Percentiles rank a stretch among this genome's conserved stretches.
Evolutionary conservation across 306 rosid genomes (phyloP).

Genomic region (Trifolium pratense): DNA sequence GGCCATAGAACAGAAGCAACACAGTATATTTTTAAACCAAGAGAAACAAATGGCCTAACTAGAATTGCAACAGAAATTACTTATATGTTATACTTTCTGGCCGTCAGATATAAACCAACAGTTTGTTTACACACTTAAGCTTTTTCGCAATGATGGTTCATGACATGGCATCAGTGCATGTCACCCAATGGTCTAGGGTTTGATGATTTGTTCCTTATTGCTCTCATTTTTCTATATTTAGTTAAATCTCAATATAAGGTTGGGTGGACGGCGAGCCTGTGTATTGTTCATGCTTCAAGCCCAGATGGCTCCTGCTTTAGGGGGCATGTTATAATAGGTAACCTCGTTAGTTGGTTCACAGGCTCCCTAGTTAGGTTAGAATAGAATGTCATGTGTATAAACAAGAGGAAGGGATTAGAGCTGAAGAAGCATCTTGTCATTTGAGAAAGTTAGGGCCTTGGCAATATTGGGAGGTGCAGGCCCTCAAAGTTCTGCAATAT

Average conservation of each 20-base stretch:
- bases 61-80: neutral
- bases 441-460: too few species aligned
- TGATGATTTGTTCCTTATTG: neutral
- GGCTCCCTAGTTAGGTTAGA: too few species aligned
- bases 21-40: neutral
- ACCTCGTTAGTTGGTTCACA: neutral
- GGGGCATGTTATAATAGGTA: neutral
- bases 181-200: neutral
- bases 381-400: too few species aligned
- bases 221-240: neutral
- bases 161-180: neutral
- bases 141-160: neutral
- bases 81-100: neutral
- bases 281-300: neutral
- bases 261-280: neutral
- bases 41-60: neutral
- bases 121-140: neutral
- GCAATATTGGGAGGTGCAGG: too few species aligned
- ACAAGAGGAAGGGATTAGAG: too few species aligned
- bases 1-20: neutral
- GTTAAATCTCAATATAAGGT: neutral
- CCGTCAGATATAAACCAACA: neutral
- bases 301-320: neutral
- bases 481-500: too few species aligned
- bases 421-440: too few species aligned